Base-by-base conservation (phyloP, 2,329 filamentous ascomycete genomes). In the Sordariomycetes sp. region DNA sequence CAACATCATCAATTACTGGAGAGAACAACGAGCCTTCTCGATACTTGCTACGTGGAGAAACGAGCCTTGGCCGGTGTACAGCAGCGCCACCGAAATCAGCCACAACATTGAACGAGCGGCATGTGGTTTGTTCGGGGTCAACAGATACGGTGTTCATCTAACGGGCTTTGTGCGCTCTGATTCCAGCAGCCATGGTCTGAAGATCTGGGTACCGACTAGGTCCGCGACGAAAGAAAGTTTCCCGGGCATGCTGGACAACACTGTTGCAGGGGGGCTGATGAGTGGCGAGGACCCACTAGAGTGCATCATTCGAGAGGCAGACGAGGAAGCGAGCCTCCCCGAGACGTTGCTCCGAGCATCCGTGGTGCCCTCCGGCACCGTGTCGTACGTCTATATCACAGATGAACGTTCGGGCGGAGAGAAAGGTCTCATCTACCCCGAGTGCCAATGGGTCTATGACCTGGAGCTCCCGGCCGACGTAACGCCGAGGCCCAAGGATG, bases 191-290 rank as follows among this genome's bases (percentile, higher is more conserved):
- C 71, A 79, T 57, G 86, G 85, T 20, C 72, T 96, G 52, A 86
- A 84, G 66, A 78, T 99, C 48, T 97, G 94, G 93, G 82, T 96
- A 1, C 89, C 94, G 3, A 81, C 86, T 53, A 80, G 94, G 11
- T 82, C 91, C 14, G 77, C 76, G 55, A 81, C 77, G 60, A 99
- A 97, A 76, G 83, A 89, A 63, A 97, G 91, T 0, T 99, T 93
- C 68, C 87, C 88, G 0, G 81, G 88, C n/a, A 92, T 97, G 81
- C 77, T 99, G 63, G 94, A 99, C 71, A 99, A 97, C 70, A 91
- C 91, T 1, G 94, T 96, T 7, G 94, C 92, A 0, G 81, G 81
- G n/a, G 81, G 74, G 0, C 85, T 97, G 64, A 85, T 87, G 69
- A 89, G 89, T 0, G 88, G 86, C 16, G 92, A 97, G 70, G 79